Base-by-base conservation (phyloP, 192 early-diverging fungal species). In the Backusella morwellensis region DNA sequence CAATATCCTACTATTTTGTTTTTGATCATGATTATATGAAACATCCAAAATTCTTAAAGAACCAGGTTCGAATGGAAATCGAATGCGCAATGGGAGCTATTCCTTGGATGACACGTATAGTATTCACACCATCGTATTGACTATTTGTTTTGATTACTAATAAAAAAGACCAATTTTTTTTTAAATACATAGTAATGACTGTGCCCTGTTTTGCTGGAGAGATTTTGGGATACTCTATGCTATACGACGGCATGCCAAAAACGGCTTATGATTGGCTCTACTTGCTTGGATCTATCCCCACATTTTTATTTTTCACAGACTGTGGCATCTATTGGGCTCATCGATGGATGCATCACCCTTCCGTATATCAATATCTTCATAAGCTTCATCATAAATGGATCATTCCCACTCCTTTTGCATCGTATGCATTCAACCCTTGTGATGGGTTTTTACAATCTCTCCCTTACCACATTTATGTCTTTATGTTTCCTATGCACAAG, bases 291-390 rank as follows among this genome's bases (percentile, higher is more conserved):
- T 92, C 91, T 52, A 78, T 94, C 7, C 70, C 86, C 29, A 68
- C 81, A 77, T 99, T 98, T 83, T 88, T 99, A 72, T 71, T 95
- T 79, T 97, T 98, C 74, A 98, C 96, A 15, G 97, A 99, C 75
- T 95, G 90, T 81, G 87, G 92, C 67, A 95, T 99, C 75, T 99
- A 99, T 85, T 99, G 96, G 96, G 91, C 96, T 70, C 97, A 99
- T 83, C 93, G 97, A 15, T 88, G 87, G 72, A 88, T 95, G 78
- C 96, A 99, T 79, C 94, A 97, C 78, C 97, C 96, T 72, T 66
- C 85, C 44, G 80, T 99, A 44, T 99, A 99, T 80, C 91, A 92
- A 78, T 88, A 90, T 82, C 83, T 97, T 52, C 97, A 99, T 88
- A 93, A 93, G 78, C 84, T 79, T 66, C 82, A 85, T 42, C 86